phyloP scores from a whole-genome alignment of 2,329 filamentous ascomycete genomes.

The Chaetomiaceae sp. region DNA sequence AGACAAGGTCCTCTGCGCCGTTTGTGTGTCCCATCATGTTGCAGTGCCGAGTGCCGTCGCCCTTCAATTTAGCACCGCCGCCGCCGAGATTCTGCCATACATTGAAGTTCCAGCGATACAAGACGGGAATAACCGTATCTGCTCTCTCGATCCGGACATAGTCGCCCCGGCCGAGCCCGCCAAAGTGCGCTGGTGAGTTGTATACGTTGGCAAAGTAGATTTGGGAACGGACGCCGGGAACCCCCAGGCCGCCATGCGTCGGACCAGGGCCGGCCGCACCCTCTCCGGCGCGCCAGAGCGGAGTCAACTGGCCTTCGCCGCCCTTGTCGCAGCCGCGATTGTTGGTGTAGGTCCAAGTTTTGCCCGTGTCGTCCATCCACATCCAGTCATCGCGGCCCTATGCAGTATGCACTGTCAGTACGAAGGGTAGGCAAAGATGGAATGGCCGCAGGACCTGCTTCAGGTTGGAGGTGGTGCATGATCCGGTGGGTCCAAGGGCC shows the following conservation, averaged over 20 bases:
- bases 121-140: too few relatives aligned
- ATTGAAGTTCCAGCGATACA: too few relatives aligned
- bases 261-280: too few relatives aligned
- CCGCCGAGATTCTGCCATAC: conserved; percentile 1
- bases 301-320: too few relatives aligned
- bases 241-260: conserved; percentile 16
- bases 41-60: conserved; percentile 13
- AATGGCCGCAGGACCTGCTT: too few relatives aligned
- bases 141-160: too few relatives aligned
- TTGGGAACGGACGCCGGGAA: conserved; percentile 8
- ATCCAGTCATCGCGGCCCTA: conserved; percentile 27
- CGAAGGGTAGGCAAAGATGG: too few relatives aligned
- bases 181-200: too few relatives aligned
- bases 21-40: conserved; percentile 9
- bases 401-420: background rate
- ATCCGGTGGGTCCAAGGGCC: too few relatives aligned
- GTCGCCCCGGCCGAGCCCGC: too few relatives aligned
- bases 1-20: conserved; percentile 13
- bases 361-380: conserved; percentile 23
- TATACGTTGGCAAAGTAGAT: conserved; percentile 6
- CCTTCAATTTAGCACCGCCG: conserved; percentile 1
- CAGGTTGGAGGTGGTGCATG: too few relatives aligned
- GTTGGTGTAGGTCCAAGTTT: conserved; percentile 26
- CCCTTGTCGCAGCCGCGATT: conserved; percentile 24
- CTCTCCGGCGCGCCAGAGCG: too few relatives aligned